A percentile compares a stretch with the other conserved stretches of the same genome.
phyloP scores from a whole-genome alignment of 768 basidiomycete genomes.

The Imleria badia region DNA sequence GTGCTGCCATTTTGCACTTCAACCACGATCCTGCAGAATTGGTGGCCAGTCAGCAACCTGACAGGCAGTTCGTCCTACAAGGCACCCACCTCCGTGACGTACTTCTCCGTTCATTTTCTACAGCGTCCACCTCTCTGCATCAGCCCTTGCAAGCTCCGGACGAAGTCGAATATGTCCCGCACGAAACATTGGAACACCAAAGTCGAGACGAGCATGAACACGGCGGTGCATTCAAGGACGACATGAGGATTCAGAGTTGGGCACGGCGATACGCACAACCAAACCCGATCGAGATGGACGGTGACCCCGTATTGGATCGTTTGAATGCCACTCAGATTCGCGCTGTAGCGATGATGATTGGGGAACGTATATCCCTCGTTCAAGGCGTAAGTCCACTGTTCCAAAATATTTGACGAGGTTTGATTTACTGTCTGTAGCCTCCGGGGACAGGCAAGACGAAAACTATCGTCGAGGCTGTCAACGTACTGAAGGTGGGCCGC shows the following conservation, averaged over 20 bases:
- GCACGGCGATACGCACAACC: constrained; percentile 59
- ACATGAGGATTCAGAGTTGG: constrained; percentile 84
- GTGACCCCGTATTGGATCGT: constrained; percentile 66
- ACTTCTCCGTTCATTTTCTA: constrained; percentile 57
- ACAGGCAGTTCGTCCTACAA: constrained; percentile 54
- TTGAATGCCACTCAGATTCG: constrained; percentile 77
- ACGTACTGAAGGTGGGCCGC: constrained; percentile 64
- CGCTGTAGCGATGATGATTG: constrained; percentile 87
- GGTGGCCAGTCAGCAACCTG: constrained; percentile 33
- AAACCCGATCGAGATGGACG: constrained; percentile 66
- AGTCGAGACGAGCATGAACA: constrained; percentile 24
- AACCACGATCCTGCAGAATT: constrained; percentile 50
- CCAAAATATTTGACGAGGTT: background rate
- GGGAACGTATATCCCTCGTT: constrained; percentile 72
- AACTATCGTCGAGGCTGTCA: constrained; percentile 84
- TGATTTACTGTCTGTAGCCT: constrained; percentile 47
- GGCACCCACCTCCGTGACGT: constrained; percentile 76
- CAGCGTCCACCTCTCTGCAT: constrained; percentile 22
- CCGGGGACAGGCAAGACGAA: constrained; percentile 94
- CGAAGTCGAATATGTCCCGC: constrained; percentile 38
- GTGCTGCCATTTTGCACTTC: constrained; percentile 58
- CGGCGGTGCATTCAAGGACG: constrained; percentile 60
- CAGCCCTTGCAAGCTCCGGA: constrained; percentile 40
- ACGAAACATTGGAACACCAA: constrained; percentile 39
- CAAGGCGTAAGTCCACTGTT: constrained; percentile 67